A percentile compares a stretch with the other conserved stretches of the same genome.
Evolutionary conservation across 1,139 yeast genomes (phyloP).

Genomic region (Saccharomyces pastorianus): DNA sequence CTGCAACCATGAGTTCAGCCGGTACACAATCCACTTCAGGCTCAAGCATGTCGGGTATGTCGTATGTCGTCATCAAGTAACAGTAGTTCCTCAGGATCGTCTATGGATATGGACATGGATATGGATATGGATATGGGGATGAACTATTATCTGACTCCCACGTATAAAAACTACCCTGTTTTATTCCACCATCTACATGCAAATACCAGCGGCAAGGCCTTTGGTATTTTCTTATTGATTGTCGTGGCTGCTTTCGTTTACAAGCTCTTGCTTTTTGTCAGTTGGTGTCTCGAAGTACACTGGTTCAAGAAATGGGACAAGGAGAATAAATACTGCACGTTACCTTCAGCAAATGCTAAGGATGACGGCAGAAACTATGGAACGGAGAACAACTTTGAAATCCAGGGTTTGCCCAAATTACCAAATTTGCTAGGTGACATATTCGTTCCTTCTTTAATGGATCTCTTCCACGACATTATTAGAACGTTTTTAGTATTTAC

Average conservation of each 20-base stretch:
- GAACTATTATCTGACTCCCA: too few species aligned
- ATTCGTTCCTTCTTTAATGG: slow-evolving; percentile 36
- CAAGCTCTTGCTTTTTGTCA: slow-evolving; percentile 50
- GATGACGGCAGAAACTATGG: slow-evolving; percentile 12
- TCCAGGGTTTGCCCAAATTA: slow-evolving; percentile 20
- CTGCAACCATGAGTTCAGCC: slow-evolving; percentile 5
- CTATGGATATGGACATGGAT: too few species aligned
- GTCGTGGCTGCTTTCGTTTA: slow-evolving; percentile 50
- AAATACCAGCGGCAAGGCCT: slow-evolving; percentile 48
- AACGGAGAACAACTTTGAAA: slow-evolving; percentile 10
- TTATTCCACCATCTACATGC: slow-evolving; percentile 50
- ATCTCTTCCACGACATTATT: slow-evolving; percentile 43
- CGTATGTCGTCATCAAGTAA: slow-evolving; percentile 11
- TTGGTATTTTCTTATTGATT: slow-evolving; percentile 59
- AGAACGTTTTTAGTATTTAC: slow-evolving; percentile 49
- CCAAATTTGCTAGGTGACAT: slow-evolving; percentile 33
- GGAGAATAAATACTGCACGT: slow-evolving; percentile 11
- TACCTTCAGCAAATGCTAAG: slow-evolving; percentile 6
- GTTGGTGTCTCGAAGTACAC: slow-evolving; percentile 56
- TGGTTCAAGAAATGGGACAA: slow-evolving; percentile 42
- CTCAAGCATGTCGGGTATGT: slow-evolving; percentile 12
- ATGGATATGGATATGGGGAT: too few species aligned
- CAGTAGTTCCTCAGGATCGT: slow-evolving; percentile 6
- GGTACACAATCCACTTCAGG: background rate
- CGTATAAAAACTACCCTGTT: slow-evolving; percentile 38